Percentiles rank a stretch among this genome's conserved stretches.
These are phyloP conservation scores for Teratosphaeria viscida DNA, from an alignment of 2,329 filamentous ascomycete species.

Conservation along the genomic window DNA sequence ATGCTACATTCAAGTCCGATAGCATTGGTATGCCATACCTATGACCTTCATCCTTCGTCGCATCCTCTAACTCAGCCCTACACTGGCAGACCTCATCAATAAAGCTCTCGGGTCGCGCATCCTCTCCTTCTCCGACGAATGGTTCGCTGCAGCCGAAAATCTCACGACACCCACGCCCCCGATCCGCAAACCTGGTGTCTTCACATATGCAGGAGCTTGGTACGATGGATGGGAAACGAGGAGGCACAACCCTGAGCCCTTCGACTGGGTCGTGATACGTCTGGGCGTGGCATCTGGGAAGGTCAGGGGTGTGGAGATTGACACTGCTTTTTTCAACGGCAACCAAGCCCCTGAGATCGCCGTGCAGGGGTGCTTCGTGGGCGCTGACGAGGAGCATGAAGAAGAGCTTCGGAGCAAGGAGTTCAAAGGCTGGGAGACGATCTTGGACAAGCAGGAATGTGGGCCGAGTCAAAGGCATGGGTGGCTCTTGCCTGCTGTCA, in stretches of 20 bases:
- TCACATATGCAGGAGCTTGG: constrained; percentile 51
- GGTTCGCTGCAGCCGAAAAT: constrained; percentile 50
- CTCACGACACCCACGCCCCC: constrained; percentile 47
- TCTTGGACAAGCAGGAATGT: constrained; percentile 59
- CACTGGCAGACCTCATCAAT: constrained; percentile 39
- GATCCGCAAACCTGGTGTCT: constrained; percentile 47
- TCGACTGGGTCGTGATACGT: constrained; percentile 50
- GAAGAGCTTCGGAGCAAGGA: constrained; percentile 44
- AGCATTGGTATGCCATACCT: constrained; percentile 38
- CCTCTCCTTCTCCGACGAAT: constrained; percentile 50
- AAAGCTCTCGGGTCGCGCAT: constrained; percentile 41
- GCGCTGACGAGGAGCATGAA: constrained; percentile 45
- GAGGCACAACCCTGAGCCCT: constrained; percentile 47
- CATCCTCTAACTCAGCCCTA: too few relatives aligned
- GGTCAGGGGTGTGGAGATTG: constrained; percentile 65
- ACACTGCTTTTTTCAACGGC: constrained; percentile 72
- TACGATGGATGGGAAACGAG: constrained; percentile 57
- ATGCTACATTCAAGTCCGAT: constrained; percentile 44
- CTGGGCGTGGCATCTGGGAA: constrained; percentile 57
- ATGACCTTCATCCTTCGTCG: neutral
- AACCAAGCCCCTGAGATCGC: constrained; percentile 73
- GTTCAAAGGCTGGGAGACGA: constrained; percentile 53
- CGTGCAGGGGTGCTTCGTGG: constrained; percentile 63
- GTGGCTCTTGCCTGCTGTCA: constrained; percentile 52
- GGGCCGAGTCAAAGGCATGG: constrained; percentile 63